A percentile compares a stretch with the other conserved stretches of the same genome.
These are phyloP conservation scores for Cymbopogon citratus DNA, from an alignment of 176 grass and related monocot species.

Conservation along the genomic window DNA sequence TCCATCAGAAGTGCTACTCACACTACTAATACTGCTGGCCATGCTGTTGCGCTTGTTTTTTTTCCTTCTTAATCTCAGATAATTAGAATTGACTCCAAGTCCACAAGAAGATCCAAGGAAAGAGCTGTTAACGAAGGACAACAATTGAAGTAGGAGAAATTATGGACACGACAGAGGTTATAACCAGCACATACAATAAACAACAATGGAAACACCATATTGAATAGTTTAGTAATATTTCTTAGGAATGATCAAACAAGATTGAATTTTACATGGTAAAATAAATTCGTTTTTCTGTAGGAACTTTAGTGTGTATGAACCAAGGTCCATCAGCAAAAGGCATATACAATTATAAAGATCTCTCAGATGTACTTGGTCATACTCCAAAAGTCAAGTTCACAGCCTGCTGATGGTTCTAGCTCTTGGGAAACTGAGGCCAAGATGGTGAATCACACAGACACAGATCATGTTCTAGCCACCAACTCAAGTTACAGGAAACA, in stretches of 20 bases:
- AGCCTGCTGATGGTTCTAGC: neutral
- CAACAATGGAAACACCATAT: neutral
- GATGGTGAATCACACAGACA: neutral
- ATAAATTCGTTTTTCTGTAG: conserved; percentile 2
- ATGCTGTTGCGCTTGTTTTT: conserved; percentile 64
- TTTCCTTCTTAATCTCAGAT: conserved; percentile 60
- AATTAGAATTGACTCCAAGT: conserved; percentile 66
- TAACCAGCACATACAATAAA: neutral
- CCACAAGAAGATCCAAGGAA: conserved; percentile 60
- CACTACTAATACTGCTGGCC: conserved; percentile 80
- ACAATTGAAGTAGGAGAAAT: conserved; percentile 9
- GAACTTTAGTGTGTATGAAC: conserved; percentile 9
- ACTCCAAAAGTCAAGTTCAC: neutral
- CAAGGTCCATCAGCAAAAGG: neutral
- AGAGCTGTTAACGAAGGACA: conserved; percentile 53
- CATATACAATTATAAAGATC: neutral
- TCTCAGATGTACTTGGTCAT: neutral
- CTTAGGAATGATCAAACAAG: neutral
- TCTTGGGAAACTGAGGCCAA: neutral
- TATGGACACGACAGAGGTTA: conserved; percentile 9
- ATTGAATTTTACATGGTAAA: conserved; percentile 3
- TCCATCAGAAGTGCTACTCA: conserved; percentile 82
- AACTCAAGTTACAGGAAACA: neutral
- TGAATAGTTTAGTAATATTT: conserved; percentile 11
- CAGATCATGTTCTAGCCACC: conserved; percentile 2